A percentile compares a stretch with the other conserved stretches of the same genome.
These are phyloP conservation scores for Verticillium zaregamsianum DNA, from an alignment of 2,329 filamentous ascomycete species.

Conservation along the genomic window DNA sequence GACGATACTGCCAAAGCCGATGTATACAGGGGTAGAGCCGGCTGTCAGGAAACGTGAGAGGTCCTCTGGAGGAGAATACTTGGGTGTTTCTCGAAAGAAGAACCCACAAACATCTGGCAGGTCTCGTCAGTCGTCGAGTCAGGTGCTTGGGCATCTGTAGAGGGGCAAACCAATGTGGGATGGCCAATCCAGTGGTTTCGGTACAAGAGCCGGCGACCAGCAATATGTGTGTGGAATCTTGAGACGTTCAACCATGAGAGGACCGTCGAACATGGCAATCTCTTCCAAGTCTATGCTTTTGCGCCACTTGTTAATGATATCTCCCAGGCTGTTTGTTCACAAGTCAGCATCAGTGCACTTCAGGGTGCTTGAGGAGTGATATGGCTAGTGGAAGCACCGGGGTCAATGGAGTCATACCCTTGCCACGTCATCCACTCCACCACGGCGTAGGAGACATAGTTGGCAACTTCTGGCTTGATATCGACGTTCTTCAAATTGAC, in stretches of 20 bases:
- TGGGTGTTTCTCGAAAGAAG: constrained; percentile 67
- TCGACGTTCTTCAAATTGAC: constrained; percentile 76
- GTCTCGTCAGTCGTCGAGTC: constrained; percentile 60
- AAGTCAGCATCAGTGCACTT: constrained; percentile 29
- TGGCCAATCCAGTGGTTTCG: constrained; percentile 57
- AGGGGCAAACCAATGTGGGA: constrained; percentile 38
- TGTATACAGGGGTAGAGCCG: constrained; percentile 72
- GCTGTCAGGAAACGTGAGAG: constrained; percentile 62
- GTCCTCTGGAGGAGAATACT: constrained; percentile 62
- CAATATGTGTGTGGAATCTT: constrained; percentile 86
- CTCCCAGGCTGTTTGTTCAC: constrained; percentile 58
- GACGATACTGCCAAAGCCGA: constrained; percentile 81
- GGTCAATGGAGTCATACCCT: constrained; percentile 59
- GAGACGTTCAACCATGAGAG: constrained; percentile 71
- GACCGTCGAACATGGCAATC: constrained; percentile 77
- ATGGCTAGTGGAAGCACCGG: constrained; percentile 65
- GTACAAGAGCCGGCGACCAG: constrained; percentile 80
- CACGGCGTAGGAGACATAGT: constrained; percentile 78
- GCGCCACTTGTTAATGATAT: constrained; percentile 85
- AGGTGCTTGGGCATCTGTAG: constrained; percentile 13
- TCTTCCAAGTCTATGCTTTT: constrained; percentile 70
- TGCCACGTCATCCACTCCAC: constrained; percentile 95
- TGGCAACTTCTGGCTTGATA: constrained; percentile 71
- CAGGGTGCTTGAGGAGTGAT: constrained; percentile 56
- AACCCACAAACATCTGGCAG: constrained; percentile 73